Evolutionary conservation across 1,284 basidiomycete species (phyloP).

Genomic region (Trametes versicolor): DNA sequence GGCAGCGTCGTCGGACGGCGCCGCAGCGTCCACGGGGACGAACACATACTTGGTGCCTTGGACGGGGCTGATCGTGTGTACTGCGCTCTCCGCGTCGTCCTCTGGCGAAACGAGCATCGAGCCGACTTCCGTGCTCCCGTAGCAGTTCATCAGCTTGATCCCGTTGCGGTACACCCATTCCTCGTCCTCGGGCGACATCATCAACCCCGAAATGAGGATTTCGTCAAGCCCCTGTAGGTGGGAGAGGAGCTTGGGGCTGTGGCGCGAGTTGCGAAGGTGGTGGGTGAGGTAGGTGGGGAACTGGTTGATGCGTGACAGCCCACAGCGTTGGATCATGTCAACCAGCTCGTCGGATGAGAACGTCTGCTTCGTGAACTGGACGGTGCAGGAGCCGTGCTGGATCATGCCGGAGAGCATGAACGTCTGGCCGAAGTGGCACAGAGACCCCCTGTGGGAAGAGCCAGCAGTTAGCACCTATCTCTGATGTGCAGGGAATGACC

Average conservation of each 20-base stretch:
- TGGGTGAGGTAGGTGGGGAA: constrained; percentile 72
- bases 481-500: constrained; percentile 5
- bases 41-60: constrained; percentile 68
- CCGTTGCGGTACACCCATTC: constrained; percentile 67
- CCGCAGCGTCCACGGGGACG: constrained; percentile 54
- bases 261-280: constrained; percentile 68
- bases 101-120: constrained; percentile 64
- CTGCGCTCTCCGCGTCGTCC: constrained; percentile 45
- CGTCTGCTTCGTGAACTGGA: constrained; percentile 69
- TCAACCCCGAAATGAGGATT: constrained; percentile 68
- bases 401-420: constrained; percentile 58
- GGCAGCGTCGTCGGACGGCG: constrained; percentile 39
- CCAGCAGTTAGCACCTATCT: constrained; percentile 10
- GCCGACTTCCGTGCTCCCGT: constrained; percentile 78
- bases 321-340: constrained; percentile 73
- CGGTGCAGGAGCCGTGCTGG: constrained; percentile 74
- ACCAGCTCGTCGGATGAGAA: constrained; percentile 76
- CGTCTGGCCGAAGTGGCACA: constrained; percentile 46
- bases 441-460: constrained; percentile 40
- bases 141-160: constrained; percentile 71
- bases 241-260: constrained; percentile 67
- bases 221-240: constrained; percentile 65
- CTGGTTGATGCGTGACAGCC: constrained; percentile 75
- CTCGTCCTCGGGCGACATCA: constrained; percentile 70
- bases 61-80: constrained; percentile 60